Evolutionary conservation across 1,284 basidiomycete species (phyloP), one percentile per base, ranked within the genome.

Genomic region (Austropuccinia psidii): DNA sequence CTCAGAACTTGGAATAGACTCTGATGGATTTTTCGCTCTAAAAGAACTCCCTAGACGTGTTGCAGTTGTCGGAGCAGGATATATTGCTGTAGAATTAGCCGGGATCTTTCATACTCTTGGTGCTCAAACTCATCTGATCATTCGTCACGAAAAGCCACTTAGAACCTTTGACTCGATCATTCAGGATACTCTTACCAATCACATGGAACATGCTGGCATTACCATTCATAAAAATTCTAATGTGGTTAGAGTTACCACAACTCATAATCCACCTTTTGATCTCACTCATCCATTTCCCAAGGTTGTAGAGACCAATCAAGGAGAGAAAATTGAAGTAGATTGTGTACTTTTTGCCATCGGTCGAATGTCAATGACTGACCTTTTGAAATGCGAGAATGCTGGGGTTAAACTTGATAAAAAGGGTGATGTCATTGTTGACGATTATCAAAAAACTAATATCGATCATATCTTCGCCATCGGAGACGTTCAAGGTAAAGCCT

Each of bases 11-110:
- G 96, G 93, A 50, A 94, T 93, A 78, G 84, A 89, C 81, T 96
- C 92, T 24, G 96, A 99, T 81, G 93, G 93, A 11, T 99, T 98
- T 85, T 99, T 99, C 79, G 91, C 88, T 52, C 86, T 98, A 57
- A 86, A 87, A 78, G 85, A 90, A 75, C 92, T 96, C 82, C 95
- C 95, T 15, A 91, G 90, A 82, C 87, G 93, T 73, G 93, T 96
- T 37, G 93, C 89, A 1, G 90, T 98, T 74, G 88, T 97, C 47
- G 95, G 95, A 62, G 95, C 95, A 21, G 95, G 95, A 4, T 98
- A 98, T 82, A 98, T 98, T 78, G 92, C 93, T 27, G 91, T 98
- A 76, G 95, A 98, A 76, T 76, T 83, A 11, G 79, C 79, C 11
- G 79, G 78, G 57, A 77, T 81, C 37, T 77, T 81, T 45, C 64